Evolutionary conservation across 1,284 basidiomycete genomes (phyloP).

Genomic region (Heterobasidion annosum): DNA sequence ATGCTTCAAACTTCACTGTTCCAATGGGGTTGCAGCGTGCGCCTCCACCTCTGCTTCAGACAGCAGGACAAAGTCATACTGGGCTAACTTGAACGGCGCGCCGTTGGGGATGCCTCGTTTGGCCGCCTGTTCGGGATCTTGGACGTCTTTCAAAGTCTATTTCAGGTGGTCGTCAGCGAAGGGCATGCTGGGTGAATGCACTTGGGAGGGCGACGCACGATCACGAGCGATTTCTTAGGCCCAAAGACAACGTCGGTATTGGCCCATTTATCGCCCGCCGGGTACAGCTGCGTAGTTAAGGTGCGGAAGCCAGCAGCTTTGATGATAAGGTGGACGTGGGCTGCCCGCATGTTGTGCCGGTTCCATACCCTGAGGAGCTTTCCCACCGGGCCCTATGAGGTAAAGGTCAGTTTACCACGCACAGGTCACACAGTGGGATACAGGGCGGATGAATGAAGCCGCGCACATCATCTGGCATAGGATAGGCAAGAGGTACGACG

Average conservation of each 20-base stretch:
- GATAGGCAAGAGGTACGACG: neutral
- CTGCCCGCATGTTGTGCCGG: slow-evolving; percentile 3
- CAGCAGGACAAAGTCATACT: slow-evolving; percentile 1
- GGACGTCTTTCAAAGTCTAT: neutral
- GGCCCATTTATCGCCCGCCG: neutral
- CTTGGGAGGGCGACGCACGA: neutral
- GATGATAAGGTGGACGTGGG: neutral
- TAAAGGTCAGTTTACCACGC: neutral
- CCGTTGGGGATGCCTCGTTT: neutral
- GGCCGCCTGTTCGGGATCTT: neutral
- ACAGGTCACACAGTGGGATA: neutral
- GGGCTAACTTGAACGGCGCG: neutral
- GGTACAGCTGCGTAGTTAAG: slow-evolving; percentile 1
- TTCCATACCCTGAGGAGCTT: neutral
- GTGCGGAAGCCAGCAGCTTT: neutral
- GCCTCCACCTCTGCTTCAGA: neutral
- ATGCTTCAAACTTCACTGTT: too few relatives aligned
- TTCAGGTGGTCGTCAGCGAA: too few relatives aligned
- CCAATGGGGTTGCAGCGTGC: too few relatives aligned
- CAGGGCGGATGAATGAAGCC: neutral
- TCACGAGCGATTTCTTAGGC: neutral
- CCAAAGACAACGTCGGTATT: slow-evolving; percentile 1
- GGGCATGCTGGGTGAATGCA: neutral
- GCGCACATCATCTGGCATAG: neutral
- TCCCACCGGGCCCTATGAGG: neutral